phyloP scores from a whole-genome alignment of 768 basidiomycete species.

The Mycena rosella region DNA sequence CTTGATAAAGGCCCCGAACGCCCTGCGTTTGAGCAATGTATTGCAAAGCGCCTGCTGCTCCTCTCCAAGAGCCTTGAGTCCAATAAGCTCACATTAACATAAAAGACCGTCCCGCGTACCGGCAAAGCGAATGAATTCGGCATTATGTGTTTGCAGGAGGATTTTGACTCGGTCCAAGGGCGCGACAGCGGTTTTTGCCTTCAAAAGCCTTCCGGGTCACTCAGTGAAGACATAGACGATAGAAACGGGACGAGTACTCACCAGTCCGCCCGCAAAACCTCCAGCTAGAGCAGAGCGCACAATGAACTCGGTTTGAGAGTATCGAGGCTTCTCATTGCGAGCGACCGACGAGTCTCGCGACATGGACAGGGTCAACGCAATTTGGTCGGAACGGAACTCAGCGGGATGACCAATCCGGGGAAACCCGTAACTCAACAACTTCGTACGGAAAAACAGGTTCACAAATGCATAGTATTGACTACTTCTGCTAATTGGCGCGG shows the following conservation, averaged over 20 bases:
- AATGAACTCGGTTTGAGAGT: conserved; percentile 43
- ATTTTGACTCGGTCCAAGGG: conserved; percentile 99
- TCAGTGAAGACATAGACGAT: conserved; percentile 26
- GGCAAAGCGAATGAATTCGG: conserved; percentile 93
- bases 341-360: not conserved
- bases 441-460: not conserved
- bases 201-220: conserved; percentile 29
- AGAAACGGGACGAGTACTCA: conserved; percentile 57
- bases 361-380: too few species aligned
- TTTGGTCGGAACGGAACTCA: too few species aligned
- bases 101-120: conserved; percentile 63
- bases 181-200: conserved; percentile 96
- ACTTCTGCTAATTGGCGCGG: conserved; percentile 12
- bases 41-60: conserved; percentile 81
- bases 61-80: conserved; percentile 83
- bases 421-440: too few species aligned
- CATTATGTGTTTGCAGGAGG: conserved; percentile 96
- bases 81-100: conserved; percentile 39
- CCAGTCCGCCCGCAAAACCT: conserved; percentile 93
- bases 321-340: conserved; percentile 2
- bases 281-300: conserved; percentile 92
- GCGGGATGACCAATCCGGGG: too few species aligned
- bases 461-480: conserved; percentile 14
- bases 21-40: conserved; percentile 80
- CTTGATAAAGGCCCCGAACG: conserved; percentile 88